Percentiles rank a stretch among this genome's conserved stretches.
phyloP scores from a whole-genome alignment of 495 filamentous ascomycete species.

The Hyphodiscus hymeniophilus region DNA sequence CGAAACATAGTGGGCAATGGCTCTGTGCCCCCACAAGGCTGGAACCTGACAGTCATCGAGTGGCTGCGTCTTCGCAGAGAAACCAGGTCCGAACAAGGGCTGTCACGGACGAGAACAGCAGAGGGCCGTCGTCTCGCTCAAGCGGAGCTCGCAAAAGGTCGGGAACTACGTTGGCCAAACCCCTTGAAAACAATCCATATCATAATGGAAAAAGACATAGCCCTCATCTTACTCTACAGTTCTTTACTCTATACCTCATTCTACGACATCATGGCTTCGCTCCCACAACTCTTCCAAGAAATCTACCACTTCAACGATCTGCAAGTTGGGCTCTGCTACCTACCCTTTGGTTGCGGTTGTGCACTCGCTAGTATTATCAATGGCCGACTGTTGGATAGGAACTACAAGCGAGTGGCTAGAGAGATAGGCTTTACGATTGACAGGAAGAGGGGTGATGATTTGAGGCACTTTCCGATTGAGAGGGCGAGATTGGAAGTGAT shows the following conservation, averaged over 20 bases:
- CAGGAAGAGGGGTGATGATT: slow-evolving; percentile 39
- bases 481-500: slow-evolving; percentile 49
- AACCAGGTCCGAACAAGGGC: slow-evolving; percentile 14
- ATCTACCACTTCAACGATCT: slow-evolving; percentile 62
- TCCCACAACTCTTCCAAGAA: slow-evolving; percentile 37
- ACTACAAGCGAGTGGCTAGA: slow-evolving; percentile 38
- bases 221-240: slow-evolving; percentile 42
- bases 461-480: slow-evolving; percentile 55
- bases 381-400: slow-evolving; percentile 48
- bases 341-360: slow-evolving; percentile 58
- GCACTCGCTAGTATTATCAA: slow-evolving; percentile 57
- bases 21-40: slow-evolving; percentile 43
- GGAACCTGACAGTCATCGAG: slow-evolving; percentile 45
- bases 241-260: slow-evolving; percentile 43
- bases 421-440: slow-evolving; percentile 34
- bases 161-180: slow-evolving; percentile 58
- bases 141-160: slow-evolving; percentile 26
- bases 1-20: slow-evolving; percentile 68
- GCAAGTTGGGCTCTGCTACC: slow-evolving; percentile 53
- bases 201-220: slow-evolving; percentile 54
- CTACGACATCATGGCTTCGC: slow-evolving; percentile 38
- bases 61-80: slow-evolving; percentile 29
- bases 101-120: slow-evolving; percentile 11
- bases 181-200: slow-evolving; percentile 61
- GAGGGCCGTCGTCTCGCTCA: slow-evolving; percentile 19